Evolutionary conservation across 2,329 filamentous ascomycete genomes (phyloP), one percentile per base, ranked within the genome.

Genomic region (Fusarium torulosum): DNA sequence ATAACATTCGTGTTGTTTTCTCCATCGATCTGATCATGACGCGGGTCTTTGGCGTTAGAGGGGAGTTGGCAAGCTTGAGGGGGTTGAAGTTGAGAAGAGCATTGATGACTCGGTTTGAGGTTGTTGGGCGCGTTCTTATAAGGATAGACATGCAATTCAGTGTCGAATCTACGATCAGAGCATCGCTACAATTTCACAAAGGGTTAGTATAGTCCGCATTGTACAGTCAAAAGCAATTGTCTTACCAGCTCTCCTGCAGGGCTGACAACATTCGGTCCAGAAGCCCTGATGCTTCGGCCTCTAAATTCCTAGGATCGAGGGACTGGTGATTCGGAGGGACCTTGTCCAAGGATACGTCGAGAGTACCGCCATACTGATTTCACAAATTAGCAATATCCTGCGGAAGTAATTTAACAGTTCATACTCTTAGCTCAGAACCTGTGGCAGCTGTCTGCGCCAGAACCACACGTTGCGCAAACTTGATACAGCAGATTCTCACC

Each of bases 1-100:
- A 84, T 45, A 99, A 82, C 70, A 94, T 89, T 72, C 94, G 88
- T 4, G 92, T 92, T 23, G 96, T 99, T 76, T 97, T 93, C 78
- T 97, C 95, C 89, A 99, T 96, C 7, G 95, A 98, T 79, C 90
- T 93, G 63, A 97, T 86, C 72, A 95, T 88, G 61, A 99, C 91
- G 72, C 91, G 93, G 49, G 88, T 86, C 75, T 90, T 93, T 4
- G 93, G 86, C 1, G 91, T 95, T 82, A 96, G 87, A 5, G 91
- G 90, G 3, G 88, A 88, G 72, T 88, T 91, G 57, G 91, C 92
- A 67, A 93, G 86, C 78, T 91, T 93, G 43, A 97, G 82, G 1
- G 96, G 96, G 75, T 97, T 97, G 84, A 97, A 99, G 77, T 89
- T 94, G 69, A 99, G 84, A 29, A 98, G 85, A 17, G 93, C 89